Percentiles rank a stretch among this genome's conserved stretches.
phyloP scores from a whole-genome alignment of 345 rosid species.

The Populus simonii region DNA sequence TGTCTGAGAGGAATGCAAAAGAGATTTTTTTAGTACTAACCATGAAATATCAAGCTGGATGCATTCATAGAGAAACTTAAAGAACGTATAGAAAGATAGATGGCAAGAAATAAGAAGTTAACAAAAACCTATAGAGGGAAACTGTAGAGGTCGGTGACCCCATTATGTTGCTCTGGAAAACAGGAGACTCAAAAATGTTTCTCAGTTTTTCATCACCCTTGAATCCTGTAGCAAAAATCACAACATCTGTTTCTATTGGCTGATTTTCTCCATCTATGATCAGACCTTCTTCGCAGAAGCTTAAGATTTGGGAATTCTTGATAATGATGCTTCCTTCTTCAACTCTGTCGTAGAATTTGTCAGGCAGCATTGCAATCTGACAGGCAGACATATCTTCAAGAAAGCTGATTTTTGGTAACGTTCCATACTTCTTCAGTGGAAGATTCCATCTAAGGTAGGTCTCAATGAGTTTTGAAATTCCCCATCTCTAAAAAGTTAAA shows the following conservation, averaged over 20 bases:
- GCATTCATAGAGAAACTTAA: background rate
- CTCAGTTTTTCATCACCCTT: conserved; percentile 21
- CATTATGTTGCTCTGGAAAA: conserved; percentile 16
- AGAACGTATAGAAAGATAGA: background rate
- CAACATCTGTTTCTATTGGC: conserved; percentile 14
- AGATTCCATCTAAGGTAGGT: conserved; percentile 17
- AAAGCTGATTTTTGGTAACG: conserved; percentile 24
- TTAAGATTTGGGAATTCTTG: conserved; percentile 22
- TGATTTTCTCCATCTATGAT: conserved; percentile 10
- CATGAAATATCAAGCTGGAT: background rate
- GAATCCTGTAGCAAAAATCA: conserved; percentile 34
- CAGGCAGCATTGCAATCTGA: conserved; percentile 13
- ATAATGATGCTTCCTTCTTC: conserved; percentile 32
- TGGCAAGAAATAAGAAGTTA: background rate
- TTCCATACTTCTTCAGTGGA: conserved; percentile 28
- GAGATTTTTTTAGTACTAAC: background rate
- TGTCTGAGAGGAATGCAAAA: conserved; percentile 13
- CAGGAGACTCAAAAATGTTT: conserved; percentile 22
- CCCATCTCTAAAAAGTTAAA: conserved; percentile 20
- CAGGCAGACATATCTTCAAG: conserved; percentile 13
- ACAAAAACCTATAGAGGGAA: conserved; percentile 25
- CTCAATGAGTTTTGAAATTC: conserved; percentile 21
- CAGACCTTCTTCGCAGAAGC: conserved; percentile 24
- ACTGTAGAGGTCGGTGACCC: conserved; percentile 1
- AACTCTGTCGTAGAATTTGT: conserved; percentile 28